Percentiles rank a stretch among this genome's conserved stretches.
Conservation (phyloP, 345 rosid genomes). For the Hibiscus trionum region DNA sequence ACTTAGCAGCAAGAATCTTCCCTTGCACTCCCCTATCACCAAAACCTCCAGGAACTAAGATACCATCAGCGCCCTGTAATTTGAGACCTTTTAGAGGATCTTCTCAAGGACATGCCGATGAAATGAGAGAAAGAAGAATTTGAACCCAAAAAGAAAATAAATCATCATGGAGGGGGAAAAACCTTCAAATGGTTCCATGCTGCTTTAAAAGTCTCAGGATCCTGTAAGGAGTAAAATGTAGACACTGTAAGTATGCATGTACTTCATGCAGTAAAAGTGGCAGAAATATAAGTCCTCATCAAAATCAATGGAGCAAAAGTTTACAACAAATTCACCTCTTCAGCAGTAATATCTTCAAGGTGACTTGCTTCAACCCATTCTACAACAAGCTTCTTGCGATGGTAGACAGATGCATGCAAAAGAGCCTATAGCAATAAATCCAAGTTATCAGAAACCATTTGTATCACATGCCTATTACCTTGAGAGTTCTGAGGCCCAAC, state of each 20-base stretch:
- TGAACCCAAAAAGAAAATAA: neutral
- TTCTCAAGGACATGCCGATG: neutral
- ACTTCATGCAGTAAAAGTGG: neutral
- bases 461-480: neutral
- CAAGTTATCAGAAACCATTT: neutral
- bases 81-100: slow-evolving; percentile 1
- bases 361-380: slow-evolving; percentile 83
- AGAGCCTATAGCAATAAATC: slow-evolving; percentile 48
- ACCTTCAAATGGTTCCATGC: slow-evolving; percentile 75
- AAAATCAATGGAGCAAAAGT: neutral
- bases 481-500: neutral
- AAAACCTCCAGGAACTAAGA: slow-evolving; percentile 83
- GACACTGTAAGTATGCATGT: slow-evolving; percentile 3
- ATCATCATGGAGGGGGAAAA: neutral
- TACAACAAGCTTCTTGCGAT: slow-evolving; percentile 50
- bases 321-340: slow-evolving; percentile 30
- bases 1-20: slow-evolving; percentile 71
- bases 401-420: slow-evolving; percentile 79
- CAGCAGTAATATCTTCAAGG: slow-evolving; percentile 53
- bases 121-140: neutral
- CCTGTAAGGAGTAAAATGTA: slow-evolving; percentile 29
- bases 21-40: slow-evolving; percentile 88
- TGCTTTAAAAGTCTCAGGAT: slow-evolving; percentile 45
- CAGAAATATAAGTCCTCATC: neutral
- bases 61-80: slow-evolving; percentile 62